Percentiles rank a stretch among this genome's conserved stretches.
phyloP scores from a whole-genome alignment of 164 flowering plant genomes.

The Aristolochia californica region DNA sequence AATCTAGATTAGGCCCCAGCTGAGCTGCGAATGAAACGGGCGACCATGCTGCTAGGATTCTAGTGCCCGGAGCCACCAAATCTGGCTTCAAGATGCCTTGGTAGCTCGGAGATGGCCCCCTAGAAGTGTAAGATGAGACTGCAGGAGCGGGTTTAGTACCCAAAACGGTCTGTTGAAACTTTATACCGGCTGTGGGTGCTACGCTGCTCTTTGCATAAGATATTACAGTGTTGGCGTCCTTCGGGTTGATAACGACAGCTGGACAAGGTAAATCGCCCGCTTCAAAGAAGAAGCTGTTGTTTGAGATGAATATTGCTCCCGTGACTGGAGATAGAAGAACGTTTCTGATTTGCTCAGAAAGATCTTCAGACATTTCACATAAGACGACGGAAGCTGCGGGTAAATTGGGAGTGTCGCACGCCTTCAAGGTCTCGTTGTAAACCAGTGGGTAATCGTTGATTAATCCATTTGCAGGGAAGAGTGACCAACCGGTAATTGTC shows the following conservation, averaged over 20 bases:
- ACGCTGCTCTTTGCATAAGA: constrained; percentile 27
- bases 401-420: constrained; percentile 1
- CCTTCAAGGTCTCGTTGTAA: background rate
- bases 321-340: background rate
- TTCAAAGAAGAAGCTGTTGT: constrained; percentile 9
- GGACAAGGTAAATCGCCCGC: constrained; percentile 27
- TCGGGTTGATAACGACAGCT: constrained; percentile 17
- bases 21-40: constrained; percentile 9
- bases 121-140: constrained; percentile 43
- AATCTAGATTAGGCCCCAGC: constrained; percentile 9
- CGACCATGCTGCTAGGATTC: constrained; percentile 32
- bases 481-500: background rate
- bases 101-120: constrained; percentile 24
- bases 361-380: constrained; percentile 17
- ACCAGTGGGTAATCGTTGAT: background rate
- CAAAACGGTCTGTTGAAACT: constrained; percentile 24
- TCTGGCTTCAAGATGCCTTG: constrained; percentile 51
- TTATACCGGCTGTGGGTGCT: constrained; percentile 23
- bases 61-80: constrained; percentile 44
- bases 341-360: constrained; percentile 5
- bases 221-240: constrained; percentile 19
- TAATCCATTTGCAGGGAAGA: background rate
- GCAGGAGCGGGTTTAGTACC: constrained; percentile 48
- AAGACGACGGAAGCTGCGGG: constrained; percentile 9
- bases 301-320: background rate